These are phyloP conservation scores for Noccaea caerulescens DNA, from an alignment of 345 rosid genomes.

Conservation along the genomic window DNA sequence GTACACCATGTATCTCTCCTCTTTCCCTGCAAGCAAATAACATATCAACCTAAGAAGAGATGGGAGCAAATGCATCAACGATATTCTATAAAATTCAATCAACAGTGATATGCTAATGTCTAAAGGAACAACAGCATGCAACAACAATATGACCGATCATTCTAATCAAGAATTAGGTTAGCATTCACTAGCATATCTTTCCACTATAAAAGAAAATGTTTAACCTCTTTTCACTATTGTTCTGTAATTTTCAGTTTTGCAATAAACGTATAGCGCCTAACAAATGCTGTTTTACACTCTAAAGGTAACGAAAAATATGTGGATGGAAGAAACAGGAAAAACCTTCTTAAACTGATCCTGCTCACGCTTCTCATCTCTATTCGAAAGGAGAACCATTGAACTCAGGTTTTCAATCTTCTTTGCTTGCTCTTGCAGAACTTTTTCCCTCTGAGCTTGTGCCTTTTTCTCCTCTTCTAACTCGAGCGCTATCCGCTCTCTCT, in stretches of 20 bases:
- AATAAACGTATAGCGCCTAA: conserved; percentile 1
- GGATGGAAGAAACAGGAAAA: conserved; percentile 26
- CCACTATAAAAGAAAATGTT: conserved; percentile 2
- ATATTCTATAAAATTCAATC: neutral
- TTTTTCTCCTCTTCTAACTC: conserved; percentile 97
- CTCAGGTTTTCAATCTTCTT: conserved; percentile 86
- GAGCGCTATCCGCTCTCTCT: conserved; percentile 88
- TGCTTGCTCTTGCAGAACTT: conserved; percentile 89
- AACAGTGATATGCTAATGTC: too few species aligned
- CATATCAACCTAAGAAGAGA: conserved; percentile 30
- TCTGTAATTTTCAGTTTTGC: conserved; percentile 15
- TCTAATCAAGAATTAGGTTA: conserved; percentile 23
- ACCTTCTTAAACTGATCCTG: conserved; percentile 71
- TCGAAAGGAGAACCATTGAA: conserved; percentile 82
- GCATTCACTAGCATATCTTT: neutral
- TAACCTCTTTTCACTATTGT: conserved; percentile 11
- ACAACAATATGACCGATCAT: conserved; percentile 13
- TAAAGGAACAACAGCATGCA: too few species aligned
- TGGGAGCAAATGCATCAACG: conserved; percentile 5
- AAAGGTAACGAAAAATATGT: neutral
- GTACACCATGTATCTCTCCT: conserved; percentile 97
- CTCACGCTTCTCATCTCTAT: conserved; percentile 68
- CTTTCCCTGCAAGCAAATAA: conserved; percentile 58
- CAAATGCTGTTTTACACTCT: conserved; percentile 16
- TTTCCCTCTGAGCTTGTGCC: conserved; percentile 91